phyloP scores from a whole-genome alignment of 495 filamentous ascomycete species.

The Hyaloscypha variabilis region DNA sequence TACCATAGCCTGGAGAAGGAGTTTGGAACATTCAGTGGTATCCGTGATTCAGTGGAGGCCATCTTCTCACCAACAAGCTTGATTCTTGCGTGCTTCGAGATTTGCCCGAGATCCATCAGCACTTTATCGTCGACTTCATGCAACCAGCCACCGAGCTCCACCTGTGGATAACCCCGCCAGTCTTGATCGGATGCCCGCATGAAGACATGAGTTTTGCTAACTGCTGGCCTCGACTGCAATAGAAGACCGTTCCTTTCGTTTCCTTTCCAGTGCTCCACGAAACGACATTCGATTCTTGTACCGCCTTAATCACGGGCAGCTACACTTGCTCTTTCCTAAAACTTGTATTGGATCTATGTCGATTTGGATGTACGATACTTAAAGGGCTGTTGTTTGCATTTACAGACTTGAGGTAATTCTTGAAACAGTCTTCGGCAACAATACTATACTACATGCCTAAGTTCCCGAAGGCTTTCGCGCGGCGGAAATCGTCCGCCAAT shows the following conservation, averaged over 20 bases:
- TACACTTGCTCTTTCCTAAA: neutral
- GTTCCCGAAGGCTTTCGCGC: conserved; percentile 62
- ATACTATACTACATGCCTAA: conserved; percentile 59
- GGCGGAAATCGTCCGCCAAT: conserved; percentile 70
- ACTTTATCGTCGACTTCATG: conserved; percentile 23
- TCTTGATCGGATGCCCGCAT: conserved; percentile 24
- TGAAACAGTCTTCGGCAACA: neutral
- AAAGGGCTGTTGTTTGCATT: neutral
- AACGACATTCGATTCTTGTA: conserved; percentile 1
- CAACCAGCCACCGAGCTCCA: conserved; percentile 14
- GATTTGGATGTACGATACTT: neutral
- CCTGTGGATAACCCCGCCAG: conserved; percentile 13
- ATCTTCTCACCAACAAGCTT: neutral
- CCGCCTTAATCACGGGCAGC: neutral
- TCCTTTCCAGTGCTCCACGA: neutral
- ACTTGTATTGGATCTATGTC: neutral
- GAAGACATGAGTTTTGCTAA: conserved; percentile 21
- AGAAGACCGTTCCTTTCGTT: conserved; percentile 24
- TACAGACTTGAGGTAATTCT: neutral
- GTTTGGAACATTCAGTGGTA: neutral
- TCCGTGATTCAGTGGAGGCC: neutral
- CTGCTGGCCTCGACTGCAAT: conserved; percentile 7
- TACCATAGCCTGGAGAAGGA: neutral
- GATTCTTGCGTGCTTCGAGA: neutral
- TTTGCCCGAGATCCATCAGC: conserved; percentile 16